Evolutionary conservation across 1,284 basidiomycete genomes (phyloP).

Genomic region (Phylloboletellus chloephorus): DNA sequence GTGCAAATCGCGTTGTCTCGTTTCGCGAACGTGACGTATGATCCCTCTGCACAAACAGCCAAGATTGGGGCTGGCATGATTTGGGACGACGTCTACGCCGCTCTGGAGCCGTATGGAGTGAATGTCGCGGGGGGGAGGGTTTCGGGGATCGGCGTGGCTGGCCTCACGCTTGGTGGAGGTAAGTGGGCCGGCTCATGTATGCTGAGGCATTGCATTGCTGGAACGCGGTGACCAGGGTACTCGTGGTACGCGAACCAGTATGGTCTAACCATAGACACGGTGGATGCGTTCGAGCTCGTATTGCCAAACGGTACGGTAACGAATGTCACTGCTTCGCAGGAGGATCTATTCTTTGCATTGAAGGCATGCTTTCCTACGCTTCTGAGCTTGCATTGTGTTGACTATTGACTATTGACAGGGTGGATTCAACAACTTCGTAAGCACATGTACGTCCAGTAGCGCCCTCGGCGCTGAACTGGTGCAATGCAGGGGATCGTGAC

Average conservation of each 20-base stretch:
- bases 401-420: slow-evolving; percentile 40
- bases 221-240: slow-evolving; percentile 8
- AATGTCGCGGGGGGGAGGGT: slow-evolving; percentile 41
- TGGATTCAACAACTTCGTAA: slow-evolving; percentile 55
- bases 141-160: slow-evolving; percentile 41
- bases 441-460: slow-evolving; percentile 34
- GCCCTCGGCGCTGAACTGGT: neutral
- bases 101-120: slow-evolving; percentile 39
- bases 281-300: slow-evolving; percentile 45
- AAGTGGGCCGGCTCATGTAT: no score
- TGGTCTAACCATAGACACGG: slow-evolving; percentile 47
- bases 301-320: slow-evolving; percentile 41
- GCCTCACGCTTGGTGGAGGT: slow-evolving; percentile 25
- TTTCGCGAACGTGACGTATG: slow-evolving; percentile 6
- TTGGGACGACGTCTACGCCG: slow-evolving; percentile 39
- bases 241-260: slow-evolving; percentile 31
- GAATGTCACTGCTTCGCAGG: slow-evolving; percentile 34
- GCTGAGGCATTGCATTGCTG: no score
- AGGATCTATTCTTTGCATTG: slow-evolving; percentile 44
- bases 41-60: slow-evolving; percentile 35
- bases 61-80: slow-evolving; percentile 45
- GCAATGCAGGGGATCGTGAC: slow-evolving; percentile 60
- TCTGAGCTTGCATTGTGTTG: no score
- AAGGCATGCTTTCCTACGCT: slow-evolving; percentile 30
- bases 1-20: slow-evolving; percentile 8